These are phyloP conservation scores for Cyclocybe cylindracea DNA, from an alignment of 768 basidiomycete species.

Conservation along the genomic window DNA sequence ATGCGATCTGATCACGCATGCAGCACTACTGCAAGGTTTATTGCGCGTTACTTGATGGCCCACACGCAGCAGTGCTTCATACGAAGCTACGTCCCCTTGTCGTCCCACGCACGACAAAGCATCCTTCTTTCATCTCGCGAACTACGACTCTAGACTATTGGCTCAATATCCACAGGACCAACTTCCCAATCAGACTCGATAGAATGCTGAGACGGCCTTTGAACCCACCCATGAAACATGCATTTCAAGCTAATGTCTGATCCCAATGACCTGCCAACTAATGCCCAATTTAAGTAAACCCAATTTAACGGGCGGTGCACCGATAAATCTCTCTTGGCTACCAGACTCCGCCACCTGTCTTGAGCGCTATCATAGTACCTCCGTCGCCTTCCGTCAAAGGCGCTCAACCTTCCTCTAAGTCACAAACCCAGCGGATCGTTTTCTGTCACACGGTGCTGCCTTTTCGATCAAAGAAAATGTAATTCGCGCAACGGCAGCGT, in stretches of 20 bases:
- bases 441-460: conserved; percentile 36
- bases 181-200: conserved; percentile 58
- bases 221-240: conserved; percentile 46
- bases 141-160: conserved; percentile 40
- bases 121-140: no score
- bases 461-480: conserved; percentile 53
- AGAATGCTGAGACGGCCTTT: conserved; percentile 49
- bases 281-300: conserved; percentile 41
- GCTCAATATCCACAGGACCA: conserved; percentile 52
- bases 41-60: conserved; percentile 42
- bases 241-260: conserved; percentile 43
- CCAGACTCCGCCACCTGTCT: conserved; percentile 49
- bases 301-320: conserved; percentile 50
- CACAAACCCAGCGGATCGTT: not conserved
- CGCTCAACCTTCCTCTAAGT: conserved; percentile 10
- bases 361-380: conserved; percentile 43
- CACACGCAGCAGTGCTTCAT: conserved; percentile 38
- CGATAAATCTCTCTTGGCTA: conserved; percentile 42
- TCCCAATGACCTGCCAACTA: conserved; percentile 34
- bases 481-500: conserved; percentile 57
- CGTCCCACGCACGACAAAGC: conserved; percentile 20
- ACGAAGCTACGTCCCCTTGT: no score
- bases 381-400: conserved; percentile 55
- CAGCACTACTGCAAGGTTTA: conserved; percentile 48
- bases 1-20: not conserved